Base-by-base conservation (phyloP, 805 yeast genomes). In the Isabelozyma heimii region DNA sequence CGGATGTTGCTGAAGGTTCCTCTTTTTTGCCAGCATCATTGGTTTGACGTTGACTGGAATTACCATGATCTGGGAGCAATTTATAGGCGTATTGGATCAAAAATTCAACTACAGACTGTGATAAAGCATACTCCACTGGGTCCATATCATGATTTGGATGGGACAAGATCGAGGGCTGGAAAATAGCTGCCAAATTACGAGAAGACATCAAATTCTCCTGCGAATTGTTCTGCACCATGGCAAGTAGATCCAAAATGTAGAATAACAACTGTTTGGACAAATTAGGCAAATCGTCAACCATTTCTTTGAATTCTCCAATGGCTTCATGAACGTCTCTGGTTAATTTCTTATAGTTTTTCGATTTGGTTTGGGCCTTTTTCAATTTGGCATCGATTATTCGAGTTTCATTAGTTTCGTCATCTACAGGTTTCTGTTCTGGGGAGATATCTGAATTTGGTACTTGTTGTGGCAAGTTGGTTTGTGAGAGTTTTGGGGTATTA, bases 81-180 rank as follows among this genome's bases (percentile, higher is more conserved):
- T 84, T 83, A 63, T 87, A 85, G 16, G 92, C 85, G 63, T 92
- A 90, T 55, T 87, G 91, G 49, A 92, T 88, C 71, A 94, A 77
- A 55, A 92, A 91, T 61, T 91, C 95, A 24, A 94, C 86, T 33
- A 89, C 97, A 7, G 83, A 77, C 55, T 91, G 90, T 5, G 96
- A 88, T 35, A 90, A 70, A 10, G 89, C 92, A 69, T 91, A 91
- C 67, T 94, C 97, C 30, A 84, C 89, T 0, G 97, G 97, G 40
- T 86, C 82, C 84, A 92, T 82, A 62, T 91, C 97, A 65, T 94
- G 97, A 55, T 79, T 80, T 5, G 97, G 96, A 65, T 92, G 98
- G 8, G 96, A 87, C 46, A 94, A 73, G 14, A 94, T 83, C n/a
- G 97, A 88, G 3, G 99, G 98, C 70, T 94, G 99, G 72, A 94